A percentile compares a stretch with the other conserved stretches of the same genome.
phyloP scores from a whole-genome alignment of 2,329 filamentous ascomycete species.

The Fusarium sp. region DNA sequence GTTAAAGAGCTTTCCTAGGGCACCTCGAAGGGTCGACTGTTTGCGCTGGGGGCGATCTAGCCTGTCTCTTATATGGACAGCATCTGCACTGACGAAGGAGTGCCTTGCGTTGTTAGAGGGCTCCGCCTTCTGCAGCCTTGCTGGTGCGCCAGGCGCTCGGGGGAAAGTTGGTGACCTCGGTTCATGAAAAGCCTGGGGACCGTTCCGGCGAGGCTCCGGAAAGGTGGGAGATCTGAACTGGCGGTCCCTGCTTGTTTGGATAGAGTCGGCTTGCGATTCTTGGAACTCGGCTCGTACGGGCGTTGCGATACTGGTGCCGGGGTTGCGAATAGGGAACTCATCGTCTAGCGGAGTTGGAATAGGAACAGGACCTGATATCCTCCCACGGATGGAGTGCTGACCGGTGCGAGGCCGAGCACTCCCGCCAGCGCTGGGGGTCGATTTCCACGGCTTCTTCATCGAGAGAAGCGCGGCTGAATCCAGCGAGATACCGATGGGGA shows the following conservation, averaged over 20 bases:
- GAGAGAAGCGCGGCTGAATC: conserved; percentile 17
- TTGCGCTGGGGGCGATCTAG: conserved; percentile 60
- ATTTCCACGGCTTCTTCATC: conserved; percentile 62
- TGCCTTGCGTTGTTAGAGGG: conserved; percentile 59
- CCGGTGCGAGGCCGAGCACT: conserved; percentile 40
- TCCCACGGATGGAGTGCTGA: conserved; percentile 66
- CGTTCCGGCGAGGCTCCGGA: conserved; percentile 32
- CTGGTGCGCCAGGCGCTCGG: conserved; percentile 22
- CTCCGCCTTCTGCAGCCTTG: conserved; percentile 35
- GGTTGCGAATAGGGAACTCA: conserved; percentile 65
- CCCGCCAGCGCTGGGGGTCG: conserved; percentile 51
- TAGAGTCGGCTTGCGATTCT: conserved; percentile 33
- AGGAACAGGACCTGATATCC: conserved; percentile 72
- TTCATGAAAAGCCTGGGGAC: conserved; percentile 17
- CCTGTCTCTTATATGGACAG: conserved; percentile 31
- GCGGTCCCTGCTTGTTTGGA: conserved; percentile 17
- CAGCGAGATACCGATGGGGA: conserved; percentile 3
- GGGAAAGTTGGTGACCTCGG: conserved; percentile 18
- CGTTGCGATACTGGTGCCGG: conserved; percentile 51
- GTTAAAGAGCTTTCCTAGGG: conserved; percentile 69
- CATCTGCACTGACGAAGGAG: conserved; percentile 59
- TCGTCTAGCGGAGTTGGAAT: conserved; percentile 62
- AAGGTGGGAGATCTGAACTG: conserved; percentile 26
- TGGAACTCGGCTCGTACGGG: conserved; percentile 44
- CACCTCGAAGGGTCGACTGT: conserved; percentile 68